Percentiles rank a stretch among this genome's conserved stretches.
These are phyloP conservation scores for Cladophialophora immunda DNA, from an alignment of 2,329 filamentous ascomycete genomes.

Conservation along the genomic window DNA sequence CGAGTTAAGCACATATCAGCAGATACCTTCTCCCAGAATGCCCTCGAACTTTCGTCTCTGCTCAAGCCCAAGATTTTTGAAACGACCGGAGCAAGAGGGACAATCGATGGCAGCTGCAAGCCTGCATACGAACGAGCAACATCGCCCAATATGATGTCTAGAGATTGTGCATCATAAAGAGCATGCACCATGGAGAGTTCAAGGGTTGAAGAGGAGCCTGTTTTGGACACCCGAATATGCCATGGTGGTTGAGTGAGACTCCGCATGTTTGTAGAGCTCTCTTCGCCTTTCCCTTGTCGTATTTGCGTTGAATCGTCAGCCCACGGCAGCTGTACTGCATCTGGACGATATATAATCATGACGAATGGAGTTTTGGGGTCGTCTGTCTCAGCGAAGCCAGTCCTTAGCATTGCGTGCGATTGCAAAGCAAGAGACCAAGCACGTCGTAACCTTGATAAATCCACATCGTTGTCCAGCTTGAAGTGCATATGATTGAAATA, in stretches of 20 bases:
- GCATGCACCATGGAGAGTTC: slow-evolving; percentile 76
- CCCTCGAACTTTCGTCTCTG: slow-evolving; percentile 44
- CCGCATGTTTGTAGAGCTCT: slow-evolving; percentile 8
- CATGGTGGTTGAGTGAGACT: slow-evolving; percentile 59
- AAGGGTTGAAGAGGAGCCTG: slow-evolving; percentile 44
- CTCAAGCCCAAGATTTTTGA: slow-evolving; percentile 52
- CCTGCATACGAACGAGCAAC: slow-evolving; percentile 57
- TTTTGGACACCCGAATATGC: slow-evolving; percentile 63
- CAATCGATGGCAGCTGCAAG: slow-evolving; percentile 28
- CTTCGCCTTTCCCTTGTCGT: neutral
- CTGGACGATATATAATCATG: slow-evolving; percentile 71
- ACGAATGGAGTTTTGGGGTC: slow-evolving; percentile 71
- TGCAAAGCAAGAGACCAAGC: slow-evolving; percentile 68
- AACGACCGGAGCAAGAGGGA: slow-evolving; percentile 55
- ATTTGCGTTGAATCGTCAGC: slow-evolving; percentile 30
- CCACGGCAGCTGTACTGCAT: slow-evolving; percentile 52
- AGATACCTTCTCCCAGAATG: slow-evolving; percentile 71
- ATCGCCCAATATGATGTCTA: slow-evolving; percentile 70
- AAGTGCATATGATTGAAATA: slow-evolving; percentile 80
- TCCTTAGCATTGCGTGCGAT: slow-evolving; percentile 76
- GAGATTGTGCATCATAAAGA: slow-evolving; percentile 82
- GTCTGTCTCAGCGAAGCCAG: slow-evolving; percentile 73
- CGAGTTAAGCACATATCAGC: slow-evolving; percentile 66
- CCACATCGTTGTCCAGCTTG: slow-evolving; percentile 54
- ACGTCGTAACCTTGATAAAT: slow-evolving; percentile 53